phyloP scores from a whole-genome alignment of 2,329 filamentous ascomycete genomes.

The Phaeosphaeriaceae sp. region DNA sequence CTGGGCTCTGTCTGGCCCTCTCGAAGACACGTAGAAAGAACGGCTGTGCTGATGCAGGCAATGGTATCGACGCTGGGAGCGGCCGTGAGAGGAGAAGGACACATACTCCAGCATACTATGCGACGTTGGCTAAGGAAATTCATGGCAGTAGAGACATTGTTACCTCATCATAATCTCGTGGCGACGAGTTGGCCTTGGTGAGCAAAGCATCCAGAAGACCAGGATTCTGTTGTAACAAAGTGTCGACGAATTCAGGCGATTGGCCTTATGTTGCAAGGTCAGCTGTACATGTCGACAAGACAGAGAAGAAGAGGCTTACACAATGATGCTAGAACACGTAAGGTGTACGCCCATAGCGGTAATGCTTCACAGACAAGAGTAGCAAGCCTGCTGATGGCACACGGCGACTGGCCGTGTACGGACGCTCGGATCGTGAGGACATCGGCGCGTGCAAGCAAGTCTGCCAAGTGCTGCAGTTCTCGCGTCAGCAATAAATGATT shows the following conservation, averaged over 20 bases:
- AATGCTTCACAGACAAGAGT: slow-evolving; percentile 58
- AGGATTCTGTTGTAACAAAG: slow-evolving; percentile 39
- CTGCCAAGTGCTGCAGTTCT: slow-evolving; percentile 43
- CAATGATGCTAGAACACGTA: slow-evolving; percentile 59
- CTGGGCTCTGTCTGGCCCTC: slow-evolving; percentile 30
- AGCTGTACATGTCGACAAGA: neutral
- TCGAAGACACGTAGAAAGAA: slow-evolving; percentile 47
- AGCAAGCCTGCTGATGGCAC: slow-evolving; percentile 56
- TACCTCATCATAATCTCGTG: slow-evolving; percentile 41
- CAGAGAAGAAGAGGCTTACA: slow-evolving; percentile 43
- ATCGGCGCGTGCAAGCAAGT: slow-evolving; percentile 44
- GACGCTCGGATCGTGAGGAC: slow-evolving; percentile 52
- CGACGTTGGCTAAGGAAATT: slow-evolving; percentile 5
- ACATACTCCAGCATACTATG: slow-evolving; percentile 39
- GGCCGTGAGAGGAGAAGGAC: slow-evolving; percentile 42
- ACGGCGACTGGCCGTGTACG: slow-evolving; percentile 56
- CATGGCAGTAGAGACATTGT: slow-evolving; percentile 7
- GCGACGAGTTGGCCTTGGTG: slow-evolving; percentile 40
- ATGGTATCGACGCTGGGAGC: slow-evolving; percentile 35
- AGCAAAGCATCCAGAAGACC: slow-evolving; percentile 43
- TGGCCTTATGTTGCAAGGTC: slow-evolving; percentile 30
- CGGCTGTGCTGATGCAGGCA: slow-evolving; percentile 42
- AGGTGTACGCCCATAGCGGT: slow-evolving; percentile 59
- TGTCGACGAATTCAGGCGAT: slow-evolving; percentile 40
- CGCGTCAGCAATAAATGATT: slow-evolving; percentile 31